Percentiles rank a stretch among this genome's conserved stretches.
Evolutionary conservation across 2,329 filamentous ascomycete species (phyloP).

Genomic region (Rhexocercosporidium sp.): DNA sequence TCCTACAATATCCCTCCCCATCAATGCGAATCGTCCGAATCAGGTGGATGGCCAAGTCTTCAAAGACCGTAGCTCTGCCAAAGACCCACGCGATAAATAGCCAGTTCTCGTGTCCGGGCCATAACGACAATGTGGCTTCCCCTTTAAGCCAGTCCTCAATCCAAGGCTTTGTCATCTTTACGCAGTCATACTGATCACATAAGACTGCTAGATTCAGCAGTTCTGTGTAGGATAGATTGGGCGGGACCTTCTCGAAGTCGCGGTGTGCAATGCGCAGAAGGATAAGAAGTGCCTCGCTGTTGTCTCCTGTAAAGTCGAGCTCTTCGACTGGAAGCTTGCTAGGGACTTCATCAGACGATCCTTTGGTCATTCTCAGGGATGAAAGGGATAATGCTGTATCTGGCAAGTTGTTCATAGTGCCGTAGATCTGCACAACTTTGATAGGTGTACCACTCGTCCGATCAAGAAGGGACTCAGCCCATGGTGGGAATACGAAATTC

Average conservation of each 20-base stretch:
- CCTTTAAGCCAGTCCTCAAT: slow-evolving; percentile 8
- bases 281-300: too few species aligned
- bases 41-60: slow-evolving; percentile 4
- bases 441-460: too few species aligned
- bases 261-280: slow-evolving; percentile 25
- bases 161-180: slow-evolving; percentile 16
- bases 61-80: slow-evolving; percentile 9
- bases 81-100: slow-evolving; percentile 25
- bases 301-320: slow-evolving; percentile 18
- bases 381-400: too few species aligned
- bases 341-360: too few species aligned
- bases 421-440: too few species aligned
- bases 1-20: neutral
- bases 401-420: too few species aligned
- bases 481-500: slow-evolving; percentile 25
- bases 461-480: too few species aligned
- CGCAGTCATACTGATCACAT: slow-evolving; percentile 24
- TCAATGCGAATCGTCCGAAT: neutral
- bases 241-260: slow-evolving; percentile 15
- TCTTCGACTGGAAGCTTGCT: neutral
- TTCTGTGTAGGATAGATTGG: neutral
- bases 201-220: slow-evolving; percentile 18
- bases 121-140: neutral
- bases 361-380: too few species aligned
- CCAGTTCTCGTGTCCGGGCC: slow-evolving; percentile 10